phyloP scores from a whole-genome alignment of 2,329 filamentous ascomycete species.

The Dactylonectria estremocensis region DNA sequence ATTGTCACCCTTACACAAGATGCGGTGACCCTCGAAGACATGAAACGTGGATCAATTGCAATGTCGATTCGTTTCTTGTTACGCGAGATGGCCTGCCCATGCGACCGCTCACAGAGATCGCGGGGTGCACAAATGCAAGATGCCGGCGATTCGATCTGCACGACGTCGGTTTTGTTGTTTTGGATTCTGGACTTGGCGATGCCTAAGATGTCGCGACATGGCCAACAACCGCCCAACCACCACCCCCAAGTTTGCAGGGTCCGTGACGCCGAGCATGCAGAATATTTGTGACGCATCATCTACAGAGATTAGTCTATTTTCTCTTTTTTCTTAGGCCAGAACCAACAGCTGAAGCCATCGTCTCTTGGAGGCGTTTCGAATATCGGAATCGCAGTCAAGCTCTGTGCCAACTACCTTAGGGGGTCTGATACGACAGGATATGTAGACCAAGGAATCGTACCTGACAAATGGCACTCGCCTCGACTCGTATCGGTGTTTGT shows the following conservation, averaged over 20 bases:
- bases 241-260: constrained; percentile 8
- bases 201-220: constrained; percentile 5
- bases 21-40: constrained; percentile 7
- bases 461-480: neutral
- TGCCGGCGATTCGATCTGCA: constrained; percentile 38
- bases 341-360: neutral
- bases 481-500: neutral
- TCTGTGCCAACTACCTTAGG: neutral
- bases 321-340: constrained; percentile 6
- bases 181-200: constrained; percentile 7
- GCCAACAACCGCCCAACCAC: neutral
- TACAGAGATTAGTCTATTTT: constrained; percentile 5
- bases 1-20: neutral
- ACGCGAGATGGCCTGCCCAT: constrained; percentile 22
- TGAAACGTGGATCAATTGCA: constrained; percentile 14
- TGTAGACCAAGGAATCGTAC: neutral
- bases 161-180: constrained; percentile 28
- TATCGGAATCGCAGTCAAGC: neutral
- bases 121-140: constrained; percentile 36
- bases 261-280: constrained; percentile 10
- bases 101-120: constrained; percentile 25
- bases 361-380: neutral
- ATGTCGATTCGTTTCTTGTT: constrained; percentile 1
- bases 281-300: constrained; percentile 20
- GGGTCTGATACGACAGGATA: neutral